phyloP scores from a whole-genome alignment of 345 rosid genomes.

The Physaria fendleri region DNA sequence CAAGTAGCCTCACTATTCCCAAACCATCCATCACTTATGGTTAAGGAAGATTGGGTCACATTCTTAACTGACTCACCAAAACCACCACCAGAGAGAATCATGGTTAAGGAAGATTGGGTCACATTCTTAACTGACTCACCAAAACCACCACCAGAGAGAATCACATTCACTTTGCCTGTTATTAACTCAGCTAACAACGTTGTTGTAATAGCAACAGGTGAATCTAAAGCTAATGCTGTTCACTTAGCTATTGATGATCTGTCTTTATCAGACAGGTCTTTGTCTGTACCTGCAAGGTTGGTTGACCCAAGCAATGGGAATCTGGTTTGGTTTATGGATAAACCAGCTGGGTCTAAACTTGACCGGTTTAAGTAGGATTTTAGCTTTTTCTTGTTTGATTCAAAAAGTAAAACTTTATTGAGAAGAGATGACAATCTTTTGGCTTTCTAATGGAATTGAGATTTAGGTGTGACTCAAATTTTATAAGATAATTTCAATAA shows the following conservation, averaged over 20 bases:
- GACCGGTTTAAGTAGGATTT: constrained; percentile 34
- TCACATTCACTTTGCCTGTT: constrained; percentile 87
- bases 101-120: constrained; percentile 67
- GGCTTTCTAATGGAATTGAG: no score
- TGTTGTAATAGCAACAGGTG: constrained; percentile 63
- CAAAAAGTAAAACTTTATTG: no score
- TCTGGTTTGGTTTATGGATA: constrained; percentile 84
- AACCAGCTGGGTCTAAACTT: constrained; percentile 67
- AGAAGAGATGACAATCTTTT: no score
- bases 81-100: constrained; percentile 90
- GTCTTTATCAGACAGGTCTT: constrained; percentile 28
- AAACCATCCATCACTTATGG: constrained; percentile 48
- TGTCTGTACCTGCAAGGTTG: constrained; percentile 54
- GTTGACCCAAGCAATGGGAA: constrained; percentile 60
- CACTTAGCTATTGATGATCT: constrained; percentile 54
- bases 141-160: constrained; percentile 83
- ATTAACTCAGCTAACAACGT: constrained; percentile 82
- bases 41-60: constrained; percentile 69
- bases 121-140: constrained; percentile 69
- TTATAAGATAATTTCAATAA: no score
- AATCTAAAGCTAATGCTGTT: constrained; percentile 63
- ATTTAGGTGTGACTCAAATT: no score
- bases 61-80: constrained; percentile 67
- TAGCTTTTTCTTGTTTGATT: constrained; percentile 4
- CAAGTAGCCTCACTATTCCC: constrained; percentile 90